A percentile compares a stretch with the other conserved stretches of the same genome.
Conservation (phyloP, 2,329 filamentous ascomycete species). For the Alternaria sp. region DNA sequence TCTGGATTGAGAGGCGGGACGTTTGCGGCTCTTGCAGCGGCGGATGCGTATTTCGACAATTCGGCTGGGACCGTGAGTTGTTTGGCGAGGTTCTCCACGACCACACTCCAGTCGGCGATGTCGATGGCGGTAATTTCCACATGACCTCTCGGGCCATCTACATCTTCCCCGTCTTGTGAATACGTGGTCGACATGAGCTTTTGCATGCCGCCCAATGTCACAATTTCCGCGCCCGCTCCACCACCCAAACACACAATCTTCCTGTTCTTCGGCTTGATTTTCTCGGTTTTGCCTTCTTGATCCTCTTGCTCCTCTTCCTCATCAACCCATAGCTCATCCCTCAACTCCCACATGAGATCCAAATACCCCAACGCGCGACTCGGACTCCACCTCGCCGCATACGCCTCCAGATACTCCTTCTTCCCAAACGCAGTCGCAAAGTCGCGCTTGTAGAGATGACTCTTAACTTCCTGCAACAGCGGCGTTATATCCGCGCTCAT, state of each 20-base stretch:
- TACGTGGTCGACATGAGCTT: constrained; percentile 39
- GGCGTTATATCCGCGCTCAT: constrained; percentile 56
- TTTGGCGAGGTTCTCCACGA: constrained; percentile 65
- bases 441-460: constrained; percentile 83
- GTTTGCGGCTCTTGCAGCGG: constrained; percentile 52
- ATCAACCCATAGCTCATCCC: constrained; percentile 20
- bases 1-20: constrained; percentile 41
- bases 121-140: constrained; percentile 72
- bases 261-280: constrained; percentile 10
- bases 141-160: background rate
- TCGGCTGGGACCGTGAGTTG: constrained; percentile 60
- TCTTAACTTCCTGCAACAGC: constrained; percentile 81
- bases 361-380: constrained; percentile 82
- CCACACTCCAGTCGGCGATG: constrained; percentile 75
- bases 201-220: constrained; percentile 64
- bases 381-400: constrained; percentile 90
- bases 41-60: constrained; percentile 57
- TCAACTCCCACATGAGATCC: constrained; percentile 58
- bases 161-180: background rate
- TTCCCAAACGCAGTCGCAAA: constrained; percentile 80
- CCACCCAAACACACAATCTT: constrained; percentile 67
- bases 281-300: background rate
- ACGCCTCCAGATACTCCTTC: constrained; percentile 75
- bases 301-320: background rate
- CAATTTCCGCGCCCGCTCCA: constrained; percentile 71